Evolutionary conservation across 1,139 yeast species (phyloP), one percentile per base, ranked within the genome.

Genomic region (Arxiozyma slooffiae): DNA sequence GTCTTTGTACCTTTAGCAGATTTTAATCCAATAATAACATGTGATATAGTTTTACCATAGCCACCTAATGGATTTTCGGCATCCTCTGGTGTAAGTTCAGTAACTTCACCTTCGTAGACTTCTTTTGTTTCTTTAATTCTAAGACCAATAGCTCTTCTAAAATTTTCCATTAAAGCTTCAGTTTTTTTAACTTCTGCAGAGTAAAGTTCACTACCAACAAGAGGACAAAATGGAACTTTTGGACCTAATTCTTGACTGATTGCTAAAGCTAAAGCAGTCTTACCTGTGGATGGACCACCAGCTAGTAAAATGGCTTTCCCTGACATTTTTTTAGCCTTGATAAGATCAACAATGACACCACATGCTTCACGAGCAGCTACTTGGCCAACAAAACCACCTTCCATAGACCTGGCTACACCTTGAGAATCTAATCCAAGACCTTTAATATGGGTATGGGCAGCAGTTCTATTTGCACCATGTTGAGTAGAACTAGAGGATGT

Each of bases 121-220:
- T 92, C 99, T 69, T 92, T 94, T 7, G 96, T 89, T 69, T 92
- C 99, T 66, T 90, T 90, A 63, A 92, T 90, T 71, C 98, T 79
- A 55, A 92, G 76, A 1, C 98, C 97, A 67, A 92, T 92, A 17
- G 98, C 96, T 60, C 95, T 80, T 72, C 99, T 80, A 70, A 94
- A 92, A 68, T 92, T 90, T 68, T 92, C 98, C 98, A 92, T 92
- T 60, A 92, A 73, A 0, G 95, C 92, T 62, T 94, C 96, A 0
- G 98, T 94, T 72, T 94, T 94, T 70, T 92, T 92, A 50, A 94
- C 96, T 68, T 92, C 99, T 4, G 96, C 96, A n/a, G 96, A 85
- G 67, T 83, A 92, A 57, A 92, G 74, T 68, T 92, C 98, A 50
- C 90, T 81, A 24, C 98, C 99, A 36, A 94, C 98, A 63, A 92